These are phyloP conservation scores for Thymus quinquecostatus DNA, from an alignment of 257 asterid species.

Conservation along the genomic window DNA sequence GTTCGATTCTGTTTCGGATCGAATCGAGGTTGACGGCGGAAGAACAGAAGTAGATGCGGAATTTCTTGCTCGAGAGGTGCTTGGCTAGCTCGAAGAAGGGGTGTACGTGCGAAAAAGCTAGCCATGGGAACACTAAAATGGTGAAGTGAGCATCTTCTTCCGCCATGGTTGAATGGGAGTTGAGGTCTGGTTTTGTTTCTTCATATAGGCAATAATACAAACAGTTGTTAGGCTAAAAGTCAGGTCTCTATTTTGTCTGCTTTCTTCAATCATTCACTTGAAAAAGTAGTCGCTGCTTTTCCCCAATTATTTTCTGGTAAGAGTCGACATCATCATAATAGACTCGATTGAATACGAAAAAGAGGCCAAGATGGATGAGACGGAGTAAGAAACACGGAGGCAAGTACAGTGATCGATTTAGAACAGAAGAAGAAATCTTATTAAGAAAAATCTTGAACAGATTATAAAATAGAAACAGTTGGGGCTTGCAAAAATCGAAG, in stretches of 20 bases:
- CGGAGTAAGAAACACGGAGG: no score
- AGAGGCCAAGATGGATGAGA: no score
- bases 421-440: no score
- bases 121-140: slow-evolving; percentile 22
- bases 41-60: not conserved
- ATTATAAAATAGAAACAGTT: no score
- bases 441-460: no score
- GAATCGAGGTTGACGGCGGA: slow-evolving; percentile 20
- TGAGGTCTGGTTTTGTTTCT: not conserved
- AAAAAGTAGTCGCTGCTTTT: not conserved
- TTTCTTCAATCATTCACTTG: not conserved
- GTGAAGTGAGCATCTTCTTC: not conserved
- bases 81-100: slow-evolving; percentile 25
- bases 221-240: not conserved
- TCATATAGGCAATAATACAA: not conserved
- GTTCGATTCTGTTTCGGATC: not conserved
- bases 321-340: not conserved
- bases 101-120: slow-evolving; percentile 8
- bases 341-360: no score
- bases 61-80: not conserved
- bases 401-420: no score
- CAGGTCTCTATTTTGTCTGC: not conserved
- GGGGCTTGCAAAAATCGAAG: no score
- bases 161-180: slow-evolving; percentile 10
- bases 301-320: not conserved